Evolutionary conservation across 2,329 filamentous ascomycete species (phyloP).

Genomic region (Paecilomyces fulvus): DNA sequence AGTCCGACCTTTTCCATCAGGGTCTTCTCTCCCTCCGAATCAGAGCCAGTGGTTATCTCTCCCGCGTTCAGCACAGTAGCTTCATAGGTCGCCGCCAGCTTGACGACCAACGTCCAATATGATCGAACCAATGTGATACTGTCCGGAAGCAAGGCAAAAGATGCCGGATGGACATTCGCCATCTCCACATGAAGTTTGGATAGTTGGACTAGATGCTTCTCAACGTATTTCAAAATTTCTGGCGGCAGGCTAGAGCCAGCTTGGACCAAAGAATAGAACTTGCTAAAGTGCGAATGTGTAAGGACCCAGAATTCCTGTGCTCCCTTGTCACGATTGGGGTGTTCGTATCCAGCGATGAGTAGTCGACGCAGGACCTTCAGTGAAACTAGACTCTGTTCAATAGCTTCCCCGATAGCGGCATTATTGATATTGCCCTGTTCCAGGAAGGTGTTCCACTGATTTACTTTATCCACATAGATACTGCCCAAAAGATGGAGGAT

Average conservation of each 20-base stretch:
- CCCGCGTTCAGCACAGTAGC: conserved; percentile 19
- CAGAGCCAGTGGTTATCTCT: conserved; percentile 33
- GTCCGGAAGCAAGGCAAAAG: conserved; percentile 74
- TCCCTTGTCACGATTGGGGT: conserved; percentile 67
- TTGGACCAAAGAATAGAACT: conserved; percentile 59
- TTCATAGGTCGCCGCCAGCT: conserved; percentile 61
- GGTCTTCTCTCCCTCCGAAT: conserved; percentile 41
- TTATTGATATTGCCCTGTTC: conserved; percentile 51
- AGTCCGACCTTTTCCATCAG: conserved; percentile 72
- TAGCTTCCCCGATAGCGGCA: conserved; percentile 51
- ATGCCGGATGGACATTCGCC: conserved; percentile 67
- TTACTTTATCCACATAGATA: conserved; percentile 68
- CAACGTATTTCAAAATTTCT: conserved; percentile 55
- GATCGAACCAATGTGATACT: conserved; percentile 67
- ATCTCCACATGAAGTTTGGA: conserved; percentile 87
- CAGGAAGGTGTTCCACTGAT: conserved; percentile 58
- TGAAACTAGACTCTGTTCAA: conserved; percentile 68
- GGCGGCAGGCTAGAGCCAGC: conserved; percentile 46
- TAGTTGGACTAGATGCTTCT: conserved; percentile 81
- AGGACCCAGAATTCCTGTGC: conserved; percentile 74
- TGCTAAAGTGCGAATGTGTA: conserved; percentile 68
- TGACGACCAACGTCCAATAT: conserved; percentile 76
- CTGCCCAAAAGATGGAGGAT: conserved; percentile 70
- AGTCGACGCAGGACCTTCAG: conserved; percentile 76
- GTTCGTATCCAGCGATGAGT: conserved; percentile 71